Evolutionary conservation across 2,329 filamentous ascomycete genomes (phyloP).

Genomic region (Epichloe gansuensis): DNA sequence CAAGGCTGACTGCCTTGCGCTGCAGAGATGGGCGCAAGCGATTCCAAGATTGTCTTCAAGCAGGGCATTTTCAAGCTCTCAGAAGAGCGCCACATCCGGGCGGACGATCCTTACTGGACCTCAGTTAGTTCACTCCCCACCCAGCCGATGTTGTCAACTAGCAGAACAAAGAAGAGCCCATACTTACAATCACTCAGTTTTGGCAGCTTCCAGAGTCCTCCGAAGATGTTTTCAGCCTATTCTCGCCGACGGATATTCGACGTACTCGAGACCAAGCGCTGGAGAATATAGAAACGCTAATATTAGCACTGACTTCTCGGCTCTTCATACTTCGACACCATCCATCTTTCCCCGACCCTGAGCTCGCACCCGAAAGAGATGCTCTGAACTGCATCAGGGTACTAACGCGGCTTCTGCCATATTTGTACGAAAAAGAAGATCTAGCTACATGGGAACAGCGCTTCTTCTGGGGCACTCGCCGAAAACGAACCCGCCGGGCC

Average conservation of each 20-base stretch:
- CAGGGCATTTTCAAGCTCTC: constrained; percentile 94
- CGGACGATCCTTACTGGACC: constrained; percentile 86
- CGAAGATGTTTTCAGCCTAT: constrained; percentile 94
- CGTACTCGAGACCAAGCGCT: constrained; percentile 74
- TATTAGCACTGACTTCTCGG: constrained; percentile 71
- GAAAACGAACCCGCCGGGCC: constrained; percentile 56
- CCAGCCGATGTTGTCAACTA: neutral
- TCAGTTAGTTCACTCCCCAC: constrained; percentile 47
- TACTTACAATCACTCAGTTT: constrained; percentile 44
- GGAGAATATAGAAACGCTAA: constrained; percentile 79
- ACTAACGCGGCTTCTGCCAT: constrained; percentile 79
- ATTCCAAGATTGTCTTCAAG: constrained; percentile 98
- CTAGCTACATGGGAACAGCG: constrained; percentile 76
- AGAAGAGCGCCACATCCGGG: constrained; percentile 77
- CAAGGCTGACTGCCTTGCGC: constrained; percentile 12
- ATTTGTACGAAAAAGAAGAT: constrained; percentile 78
- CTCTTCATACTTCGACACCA: constrained; percentile 75
- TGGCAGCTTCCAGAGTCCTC: constrained; percentile 94
- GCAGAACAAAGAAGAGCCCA: neutral
- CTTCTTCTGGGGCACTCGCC: constrained; percentile 78
- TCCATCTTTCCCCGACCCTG: constrained; percentile 77
- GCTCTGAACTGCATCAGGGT: constrained; percentile 93
- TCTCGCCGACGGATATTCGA: constrained; percentile 78
- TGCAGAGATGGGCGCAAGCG: constrained; percentile 77
- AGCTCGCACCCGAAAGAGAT: constrained; percentile 72